Evolutionary conservation across 208 protist genomes (phyloP).

Genomic region (Trypanosoma brucei): DNA sequence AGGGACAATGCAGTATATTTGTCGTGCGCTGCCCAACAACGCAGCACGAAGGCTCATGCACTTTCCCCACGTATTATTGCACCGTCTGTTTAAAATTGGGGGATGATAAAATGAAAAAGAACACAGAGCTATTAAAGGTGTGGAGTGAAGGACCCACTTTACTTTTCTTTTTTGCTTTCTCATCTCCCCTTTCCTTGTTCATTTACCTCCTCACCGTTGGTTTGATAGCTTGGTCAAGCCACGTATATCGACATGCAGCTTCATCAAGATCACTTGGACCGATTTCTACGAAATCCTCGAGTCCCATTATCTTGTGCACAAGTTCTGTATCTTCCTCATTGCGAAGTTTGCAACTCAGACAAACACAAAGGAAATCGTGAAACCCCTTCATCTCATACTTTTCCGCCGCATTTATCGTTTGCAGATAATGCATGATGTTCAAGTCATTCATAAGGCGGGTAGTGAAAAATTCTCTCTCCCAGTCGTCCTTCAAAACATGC

Average conservation of each 20-base stretch:
- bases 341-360: conserved; percentile 72
- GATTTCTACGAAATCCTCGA: conserved; percentile 34
- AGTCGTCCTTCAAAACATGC: conserved; percentile 53
- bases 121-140: too few species aligned
- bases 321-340: conserved; percentile 44
- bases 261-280: conserved; percentile 38
- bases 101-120: too few species aligned
- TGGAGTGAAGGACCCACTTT: too few species aligned
- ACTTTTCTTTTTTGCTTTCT: too few species aligned
- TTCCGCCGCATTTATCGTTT: conserved; percentile 72
- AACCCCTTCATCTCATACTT: conserved; percentile 64
- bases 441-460: conserved; percentile 31
- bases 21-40: too few species aligned
- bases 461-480: conserved; percentile 65
- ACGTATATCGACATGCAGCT: conserved; percentile 44
- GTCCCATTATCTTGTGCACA: conserved; percentile 56
- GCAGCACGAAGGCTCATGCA: too few species aligned
- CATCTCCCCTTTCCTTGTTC: too few species aligned
- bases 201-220: conserved; percentile 28
- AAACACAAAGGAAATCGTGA: conserved; percentile 64
- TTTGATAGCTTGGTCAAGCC: conserved; percentile 55
- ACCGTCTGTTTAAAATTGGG: too few species aligned
- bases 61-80: too few species aligned
- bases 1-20: too few species aligned
- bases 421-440: conserved; percentile 49